These are phyloP conservation scores for Vicia villosa DNA, from an alignment of 306 rosid genomes.

Conservation along the genomic window DNA sequence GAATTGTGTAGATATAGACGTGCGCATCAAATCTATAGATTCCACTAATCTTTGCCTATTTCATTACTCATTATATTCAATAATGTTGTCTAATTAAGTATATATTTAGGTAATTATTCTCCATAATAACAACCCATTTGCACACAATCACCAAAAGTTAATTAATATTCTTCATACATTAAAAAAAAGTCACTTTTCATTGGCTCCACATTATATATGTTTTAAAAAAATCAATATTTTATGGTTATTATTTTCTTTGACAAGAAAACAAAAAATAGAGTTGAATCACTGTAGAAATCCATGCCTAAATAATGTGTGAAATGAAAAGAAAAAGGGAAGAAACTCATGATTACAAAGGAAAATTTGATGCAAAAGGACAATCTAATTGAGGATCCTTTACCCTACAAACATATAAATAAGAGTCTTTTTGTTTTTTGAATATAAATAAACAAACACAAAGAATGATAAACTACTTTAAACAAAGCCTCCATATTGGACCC, in stretches of 20 bases:
- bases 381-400: constrained; percentile 60
- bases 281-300: constrained; percentile 37
- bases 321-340: constrained; percentile 35
- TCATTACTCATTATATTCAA: constrained; percentile 59
- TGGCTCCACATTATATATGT: neutral
- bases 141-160: constrained; percentile 14
- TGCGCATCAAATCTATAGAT: constrained; percentile 51
- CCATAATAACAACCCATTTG: constrained; percentile 56
- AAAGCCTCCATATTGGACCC: constrained; percentile 85
- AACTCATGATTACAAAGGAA: constrained; percentile 73
- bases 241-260: constrained; percentile 15
- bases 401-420: constrained; percentile 74
- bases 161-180: neutral
- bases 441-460: constrained; percentile 39
- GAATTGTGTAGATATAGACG: constrained; percentile 40
- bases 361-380: constrained; percentile 70
- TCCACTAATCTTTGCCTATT: constrained; percentile 62
- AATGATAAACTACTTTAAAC: constrained; percentile 73
- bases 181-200: constrained; percentile 24
- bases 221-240: neutral
- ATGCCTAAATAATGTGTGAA: constrained; percentile 50
- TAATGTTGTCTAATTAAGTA: constrained; percentile 68
- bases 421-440: constrained; percentile 55
- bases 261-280: constrained; percentile 20
- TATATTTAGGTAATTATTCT: constrained; percentile 53